Evolutionary conservation across 345 rosid species (phyloP).

Genomic region (Populus pruinosa): DNA sequence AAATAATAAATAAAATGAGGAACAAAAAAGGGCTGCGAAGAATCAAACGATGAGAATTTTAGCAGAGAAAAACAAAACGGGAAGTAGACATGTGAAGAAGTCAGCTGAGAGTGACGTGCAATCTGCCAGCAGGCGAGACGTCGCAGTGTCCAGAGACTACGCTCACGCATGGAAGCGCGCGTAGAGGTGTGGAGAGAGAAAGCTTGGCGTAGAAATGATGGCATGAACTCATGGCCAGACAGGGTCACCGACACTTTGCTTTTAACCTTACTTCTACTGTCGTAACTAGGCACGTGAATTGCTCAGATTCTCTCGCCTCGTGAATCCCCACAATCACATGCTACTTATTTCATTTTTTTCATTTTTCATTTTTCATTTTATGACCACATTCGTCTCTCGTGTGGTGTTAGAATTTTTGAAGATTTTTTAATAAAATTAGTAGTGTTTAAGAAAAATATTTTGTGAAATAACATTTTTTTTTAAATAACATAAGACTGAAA

Average conservation of each 20-base stretch:
- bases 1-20: neutral
- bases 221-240: neutral
- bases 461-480: too few relatives aligned
- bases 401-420: too few relatives aligned
- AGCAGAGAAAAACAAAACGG: neutral
- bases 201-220: constrained; percentile 33
- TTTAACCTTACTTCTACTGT: neutral
- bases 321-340: neutral
- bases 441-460: too few relatives aligned
- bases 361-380: too few relatives aligned
- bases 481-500: too few relatives aligned
- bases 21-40: neutral
- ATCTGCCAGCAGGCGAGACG: constrained; percentile 43
- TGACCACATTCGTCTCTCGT: too few relatives aligned
- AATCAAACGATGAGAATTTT: neutral
- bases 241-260: constrained; percentile 28
- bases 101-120: constrained; percentile 35
- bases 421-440: too few relatives aligned
- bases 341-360: neutral
- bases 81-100: neutral
- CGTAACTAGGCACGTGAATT: neutral
- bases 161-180: constrained; percentile 7
- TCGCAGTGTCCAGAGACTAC: constrained; percentile 21
- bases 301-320: neutral
- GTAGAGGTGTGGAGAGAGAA: neutral